Evolutionary conservation across 2,329 filamentous ascomycete species (phyloP).

Genomic region (Talaromyces islandicus): DNA sequence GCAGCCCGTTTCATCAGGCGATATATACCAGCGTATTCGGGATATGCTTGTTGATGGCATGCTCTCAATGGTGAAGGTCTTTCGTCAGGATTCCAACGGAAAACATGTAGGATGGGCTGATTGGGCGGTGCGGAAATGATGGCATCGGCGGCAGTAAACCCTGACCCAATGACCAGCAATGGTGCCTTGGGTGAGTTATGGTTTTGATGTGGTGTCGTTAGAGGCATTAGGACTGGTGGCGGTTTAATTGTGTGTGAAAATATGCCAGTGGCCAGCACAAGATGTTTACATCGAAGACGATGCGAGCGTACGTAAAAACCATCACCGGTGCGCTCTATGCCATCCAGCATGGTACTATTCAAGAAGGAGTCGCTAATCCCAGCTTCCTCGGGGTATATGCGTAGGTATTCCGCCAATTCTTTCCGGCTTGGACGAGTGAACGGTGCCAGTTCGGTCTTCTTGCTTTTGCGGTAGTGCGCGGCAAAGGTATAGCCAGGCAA

Average conservation of each 20-base stretch:
- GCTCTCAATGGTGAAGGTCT: slow-evolving; percentile 52
- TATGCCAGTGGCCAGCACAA: slow-evolving; percentile 55
- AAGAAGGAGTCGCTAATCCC: slow-evolving; percentile 45
- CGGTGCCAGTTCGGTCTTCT: slow-evolving; percentile 40
- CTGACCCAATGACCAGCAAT: slow-evolving; percentile 54
- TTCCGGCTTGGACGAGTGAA: slow-evolving; percentile 51
- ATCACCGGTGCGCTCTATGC: slow-evolving; percentile 41
- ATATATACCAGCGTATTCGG: slow-evolving; percentile 57
- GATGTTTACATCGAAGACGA: slow-evolving; percentile 48
- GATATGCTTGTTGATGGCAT: slow-evolving; percentile 57
- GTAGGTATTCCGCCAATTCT: slow-evolving; percentile 52
- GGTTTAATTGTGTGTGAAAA: slow-evolving; percentile 52
- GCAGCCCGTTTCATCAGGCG: slow-evolving; percentile 53
- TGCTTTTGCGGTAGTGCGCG: slow-evolving; percentile 42
- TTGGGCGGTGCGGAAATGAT: slow-evolving; percentile 49
- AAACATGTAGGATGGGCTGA: slow-evolving; percentile 55
- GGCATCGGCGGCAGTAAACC: slow-evolving; percentile 57
- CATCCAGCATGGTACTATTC: slow-evolving; percentile 35
- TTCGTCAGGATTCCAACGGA: slow-evolving; percentile 53
- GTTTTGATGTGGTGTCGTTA: slow-evolving; percentile 29
- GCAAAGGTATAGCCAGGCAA: slow-evolving; percentile 55
- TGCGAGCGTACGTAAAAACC: slow-evolving; percentile 50
- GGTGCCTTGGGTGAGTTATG: slow-evolving; percentile 23
- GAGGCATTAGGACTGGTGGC: slow-evolving; percentile 42
- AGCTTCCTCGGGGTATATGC: slow-evolving; percentile 48